Conservation (phyloP, 1,139 yeast genomes). For the Yamadazyma oceani region DNA sequence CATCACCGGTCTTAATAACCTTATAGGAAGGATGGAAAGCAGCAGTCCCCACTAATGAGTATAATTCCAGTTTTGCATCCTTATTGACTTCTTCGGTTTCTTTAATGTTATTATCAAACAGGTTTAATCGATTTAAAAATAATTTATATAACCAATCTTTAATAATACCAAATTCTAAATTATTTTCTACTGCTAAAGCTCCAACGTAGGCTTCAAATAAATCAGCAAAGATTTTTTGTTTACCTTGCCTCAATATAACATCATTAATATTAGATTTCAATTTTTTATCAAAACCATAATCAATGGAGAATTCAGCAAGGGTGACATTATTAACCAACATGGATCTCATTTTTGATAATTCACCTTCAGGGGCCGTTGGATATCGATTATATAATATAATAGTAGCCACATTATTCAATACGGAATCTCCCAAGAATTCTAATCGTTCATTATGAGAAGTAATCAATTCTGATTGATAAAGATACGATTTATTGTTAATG, state of each 20-base stretch:
- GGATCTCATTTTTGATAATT: constrained; percentile 69
- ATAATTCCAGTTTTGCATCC: constrained; percentile 75
- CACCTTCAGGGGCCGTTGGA: constrained; percentile 80
- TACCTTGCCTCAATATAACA: constrained; percentile 32
- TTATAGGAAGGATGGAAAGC: constrained; percentile 64
- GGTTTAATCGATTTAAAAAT: constrained; percentile 33
- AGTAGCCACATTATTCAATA: constrained; percentile 73
- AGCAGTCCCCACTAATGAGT: constrained; percentile 78
- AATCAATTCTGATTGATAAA: constrained; percentile 57
- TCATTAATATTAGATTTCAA: constrained; percentile 51
- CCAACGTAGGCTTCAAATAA: constrained; percentile 91
- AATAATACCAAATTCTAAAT: constrained; percentile 46
- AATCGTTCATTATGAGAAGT: constrained; percentile 81
- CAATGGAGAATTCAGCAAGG: constrained; percentile 66
- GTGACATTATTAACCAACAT: constrained; percentile 73
- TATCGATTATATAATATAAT: constrained; percentile 62
- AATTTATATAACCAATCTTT: constrained; percentile 61
- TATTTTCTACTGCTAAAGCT: constrained; percentile 66
- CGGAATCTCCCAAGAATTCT: constrained; percentile 92
- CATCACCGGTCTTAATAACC: constrained; percentile 53
- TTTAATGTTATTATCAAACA: constrained; percentile 28
- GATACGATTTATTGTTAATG: constrained; percentile 56
- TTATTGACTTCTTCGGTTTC: constrained; percentile 42
- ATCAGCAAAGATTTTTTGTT: constrained; percentile 66
- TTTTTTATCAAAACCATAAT: constrained; percentile 67